These are phyloP conservation scores for Neonectria punicea DNA, from an alignment of 2,329 filamentous ascomycete genomes.

Conservation along the genomic window DNA sequence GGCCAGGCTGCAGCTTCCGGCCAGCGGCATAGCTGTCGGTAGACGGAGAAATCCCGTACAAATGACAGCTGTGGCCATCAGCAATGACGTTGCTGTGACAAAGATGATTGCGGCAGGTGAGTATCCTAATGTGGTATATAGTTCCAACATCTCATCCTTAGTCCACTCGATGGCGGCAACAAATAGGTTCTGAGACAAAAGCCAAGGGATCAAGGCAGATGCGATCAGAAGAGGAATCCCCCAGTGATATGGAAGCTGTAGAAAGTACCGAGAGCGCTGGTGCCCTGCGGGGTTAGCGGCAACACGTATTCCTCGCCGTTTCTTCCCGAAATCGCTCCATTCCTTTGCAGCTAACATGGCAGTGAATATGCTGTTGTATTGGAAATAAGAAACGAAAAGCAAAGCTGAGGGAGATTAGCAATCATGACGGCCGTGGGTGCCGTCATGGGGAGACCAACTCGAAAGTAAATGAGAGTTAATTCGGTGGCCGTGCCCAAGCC, in stretches of 20 bases:
- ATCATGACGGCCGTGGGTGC: not conserved
- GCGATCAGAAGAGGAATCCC: constrained; percentile 4
- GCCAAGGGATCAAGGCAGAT: constrained; percentile 19
- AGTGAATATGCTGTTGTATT: constrained; percentile 21
- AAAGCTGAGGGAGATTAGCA: constrained; percentile 20
- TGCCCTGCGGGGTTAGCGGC: not conserved
- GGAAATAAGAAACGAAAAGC: constrained; percentile 25
- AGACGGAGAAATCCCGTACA: not conserved
- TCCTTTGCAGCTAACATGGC: constrained; percentile 23
- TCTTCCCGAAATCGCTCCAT: constrained; percentile 22
- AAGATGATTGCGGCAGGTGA: constrained; percentile 21
- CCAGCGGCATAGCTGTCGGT: constrained; percentile 7
- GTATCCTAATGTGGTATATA: constrained; percentile 19
- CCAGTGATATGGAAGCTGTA: constrained; percentile 26
- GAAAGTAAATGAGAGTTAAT: not conserved
- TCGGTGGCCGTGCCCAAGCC: not conserved
- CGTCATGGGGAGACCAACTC: no score
- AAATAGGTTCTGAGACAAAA: constrained; percentile 25
- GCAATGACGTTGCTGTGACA: not conserved
- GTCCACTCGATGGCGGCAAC: constrained; percentile 10
- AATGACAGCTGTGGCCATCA: not conserved
- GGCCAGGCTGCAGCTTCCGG: constrained; percentile 23
- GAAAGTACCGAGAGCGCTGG: constrained; percentile 24
- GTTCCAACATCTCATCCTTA: no score
- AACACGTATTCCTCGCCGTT: constrained; percentile 10